Evolutionary conservation across 441 rosid genomes (phyloP), one percentile per base, ranked within the genome.

Genomic region (Erodium chrysanthum): DNA sequence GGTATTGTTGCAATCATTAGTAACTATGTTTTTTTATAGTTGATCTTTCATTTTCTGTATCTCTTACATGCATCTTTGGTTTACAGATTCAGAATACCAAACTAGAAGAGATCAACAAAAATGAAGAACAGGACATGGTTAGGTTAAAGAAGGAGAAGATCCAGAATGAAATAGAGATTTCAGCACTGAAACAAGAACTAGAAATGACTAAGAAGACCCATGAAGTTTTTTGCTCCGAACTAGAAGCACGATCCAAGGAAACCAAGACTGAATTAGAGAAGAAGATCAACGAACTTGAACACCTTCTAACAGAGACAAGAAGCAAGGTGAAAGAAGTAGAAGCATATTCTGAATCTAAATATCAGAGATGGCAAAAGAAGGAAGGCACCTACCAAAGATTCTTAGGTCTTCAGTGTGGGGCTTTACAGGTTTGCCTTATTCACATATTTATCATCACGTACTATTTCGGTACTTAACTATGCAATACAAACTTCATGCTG

Each of bases 51-150:
- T 37, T 33, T 66, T 35, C 71, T n/a, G n/a, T 21, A 48, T 66
- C 31, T 48, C 22, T 66, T 44, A 66, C 15, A 10, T 11, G 52
- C 7, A 44, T 31, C 15, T 78, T 69, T 66, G 68, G 65, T 44
- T 27, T 86, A 76, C 76, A 95, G 99, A 76, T 50, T 75, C 90
- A 91, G 82, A 91, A 92, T 76, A 72, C 64, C 59, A 83, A 76
- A 79, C 44, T 90, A 64, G 95, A 85, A 82, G 88, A 90, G 72
- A 87, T 79, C 77, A 88, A 82, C 80, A 86, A 81, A 70, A 77
- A 76, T 64, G 90, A 86, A 82, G 86, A 85, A 71, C 82, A 82
- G 64, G 85, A 88, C 71, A 64, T 83, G 62, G 52, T 70, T 73
- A 78, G 76, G 66, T 72, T 86, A 67, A 84, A 71, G 72, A 81